Percentiles rank a stretch among this genome's conserved stretches.
Conservation (phyloP, 495 filamentous ascomycete species). For the Penicillium arizonense region DNA sequence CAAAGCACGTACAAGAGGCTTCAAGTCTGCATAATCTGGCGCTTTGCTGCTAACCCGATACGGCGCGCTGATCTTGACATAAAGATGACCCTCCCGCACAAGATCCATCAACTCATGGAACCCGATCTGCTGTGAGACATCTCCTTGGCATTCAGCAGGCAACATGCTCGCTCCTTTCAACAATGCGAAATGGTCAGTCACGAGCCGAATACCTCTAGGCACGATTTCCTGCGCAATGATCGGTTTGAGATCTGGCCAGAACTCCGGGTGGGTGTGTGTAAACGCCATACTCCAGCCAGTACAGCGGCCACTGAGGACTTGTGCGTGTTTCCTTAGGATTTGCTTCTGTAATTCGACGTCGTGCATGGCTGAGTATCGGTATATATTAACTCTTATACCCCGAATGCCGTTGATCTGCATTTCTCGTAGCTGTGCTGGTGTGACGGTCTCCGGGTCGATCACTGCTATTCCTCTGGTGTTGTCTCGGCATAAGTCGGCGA, state of each 20-base stretch:
- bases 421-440: constrained; percentile 10
- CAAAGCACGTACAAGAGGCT: constrained; percentile 16
- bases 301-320: constrained; percentile 4
- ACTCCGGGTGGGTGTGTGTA: constrained; percentile 24
- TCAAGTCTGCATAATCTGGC: constrained; percentile 18
- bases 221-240: constrained; percentile 16
- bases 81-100: constrained; percentile 17
- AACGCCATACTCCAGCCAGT: constrained; percentile 27
- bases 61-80: constrained; percentile 26
- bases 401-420: constrained; percentile 20
- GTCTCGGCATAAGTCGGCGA: constrained; percentile 7
- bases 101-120: constrained; percentile 19
- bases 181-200: constrained; percentile 27
- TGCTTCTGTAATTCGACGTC: constrained; percentile 21
- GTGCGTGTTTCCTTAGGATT: constrained; percentile 16
- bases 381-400: constrained; percentile 26
- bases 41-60: constrained; percentile 21
- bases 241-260: constrained; percentile 19
- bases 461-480: constrained; percentile 20
- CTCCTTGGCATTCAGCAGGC: constrained; percentile 1
- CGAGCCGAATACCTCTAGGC: constrained; percentile 11
- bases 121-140: constrained; percentile 15
- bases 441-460: constrained; percentile 21
- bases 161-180: constrained; percentile 22
- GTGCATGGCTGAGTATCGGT: constrained; percentile 25